Evolutionary conservation across 805 yeast species (phyloP).

Genomic region (Vanderwaltozyma tropicalis): DNA sequence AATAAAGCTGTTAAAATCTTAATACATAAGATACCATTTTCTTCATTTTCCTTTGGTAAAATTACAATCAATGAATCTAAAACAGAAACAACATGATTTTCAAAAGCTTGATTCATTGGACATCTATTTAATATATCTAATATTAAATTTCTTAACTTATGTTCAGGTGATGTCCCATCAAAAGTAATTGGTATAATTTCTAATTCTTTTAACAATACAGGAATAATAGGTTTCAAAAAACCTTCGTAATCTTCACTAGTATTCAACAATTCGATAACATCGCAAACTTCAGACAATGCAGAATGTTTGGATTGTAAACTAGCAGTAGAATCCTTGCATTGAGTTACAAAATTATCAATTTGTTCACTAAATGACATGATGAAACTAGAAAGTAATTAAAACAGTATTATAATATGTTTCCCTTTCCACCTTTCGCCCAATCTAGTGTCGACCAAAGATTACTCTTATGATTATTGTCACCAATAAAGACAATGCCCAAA

Average conservation of each 20-base stretch:
- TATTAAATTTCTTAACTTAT: conserved; percentile 65
- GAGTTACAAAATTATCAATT: conserved; percentile 56
- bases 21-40: conserved; percentile 86
- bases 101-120: conserved; percentile 72
- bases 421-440: too few relatives aligned
- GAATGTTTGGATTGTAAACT: conserved; percentile 57
- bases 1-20: conserved; percentile 77
- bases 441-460: too few relatives aligned
- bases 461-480: too few relatives aligned
- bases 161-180: conserved; percentile 52
- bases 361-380: conserved; percentile 36
- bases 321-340: conserved; percentile 43
- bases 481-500: too few relatives aligned
- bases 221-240: conserved; percentile 59
- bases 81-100: conserved; percentile 53
- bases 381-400: too few relatives aligned
- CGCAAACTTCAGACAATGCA: conserved; percentile 71
- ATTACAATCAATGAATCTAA: conserved; percentile 47
- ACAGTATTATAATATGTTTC: too few relatives aligned
- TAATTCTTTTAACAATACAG: conserved; percentile 54
- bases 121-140: conserved; percentile 74
- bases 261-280: conserved; percentile 74
- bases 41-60: conserved; percentile 78
- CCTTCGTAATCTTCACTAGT: conserved; percentile 73
- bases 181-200: conserved; percentile 66